Evolutionary conservation across 1,284 basidiomycete genomes (phyloP).

Genomic region (Phlebopus sp.): DNA sequence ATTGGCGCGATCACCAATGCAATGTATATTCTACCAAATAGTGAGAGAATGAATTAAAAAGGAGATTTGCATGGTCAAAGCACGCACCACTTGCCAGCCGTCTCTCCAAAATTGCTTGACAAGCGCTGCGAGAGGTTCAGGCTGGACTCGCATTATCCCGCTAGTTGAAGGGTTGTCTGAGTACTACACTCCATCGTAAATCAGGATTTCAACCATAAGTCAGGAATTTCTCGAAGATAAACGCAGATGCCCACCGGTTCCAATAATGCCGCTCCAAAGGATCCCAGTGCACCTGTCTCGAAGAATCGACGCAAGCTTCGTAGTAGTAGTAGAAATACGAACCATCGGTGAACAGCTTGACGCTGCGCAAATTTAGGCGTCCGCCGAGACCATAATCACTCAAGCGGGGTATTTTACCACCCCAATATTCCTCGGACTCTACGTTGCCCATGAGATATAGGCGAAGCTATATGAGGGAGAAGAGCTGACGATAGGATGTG

Average conservation of each 20-base stretch:
- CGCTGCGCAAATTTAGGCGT: conserved; percentile 67
- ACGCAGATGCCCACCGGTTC: conserved; percentile 45
- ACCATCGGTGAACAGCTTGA: conserved; percentile 86
- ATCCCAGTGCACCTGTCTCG: conserved; percentile 75
- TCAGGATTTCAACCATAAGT: not conserved
- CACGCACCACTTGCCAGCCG: conserved; percentile 70
- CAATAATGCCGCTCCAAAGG: conserved; percentile 86
- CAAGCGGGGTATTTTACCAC: conserved; percentile 58
- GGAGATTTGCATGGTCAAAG: not conserved
- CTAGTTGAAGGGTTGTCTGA: conserved; percentile 68
- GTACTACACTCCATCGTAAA: conserved; percentile 42
- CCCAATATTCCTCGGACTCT: conserved; percentile 64
- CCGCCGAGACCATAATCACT: conserved; percentile 59
- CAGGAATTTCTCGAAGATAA: not conserved
- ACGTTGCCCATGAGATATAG: conserved; percentile 75
- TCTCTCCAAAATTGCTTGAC: conserved; percentile 67
- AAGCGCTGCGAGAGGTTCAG: conserved; percentile 50
- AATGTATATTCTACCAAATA: conserved; percentile 74
- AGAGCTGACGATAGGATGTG: not conserved
- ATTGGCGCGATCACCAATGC: conserved; percentile 90
- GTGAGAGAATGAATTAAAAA: not conserved
- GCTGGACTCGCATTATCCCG: conserved; percentile 66
- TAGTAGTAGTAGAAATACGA: conserved; percentile 1
- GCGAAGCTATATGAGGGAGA: conserved; percentile 48
- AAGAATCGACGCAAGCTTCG: conserved; percentile 6